Evolutionary conservation across 2,329 filamentous ascomycete genomes (phyloP).

Genomic region (Aspergillus aculeatus): DNA sequence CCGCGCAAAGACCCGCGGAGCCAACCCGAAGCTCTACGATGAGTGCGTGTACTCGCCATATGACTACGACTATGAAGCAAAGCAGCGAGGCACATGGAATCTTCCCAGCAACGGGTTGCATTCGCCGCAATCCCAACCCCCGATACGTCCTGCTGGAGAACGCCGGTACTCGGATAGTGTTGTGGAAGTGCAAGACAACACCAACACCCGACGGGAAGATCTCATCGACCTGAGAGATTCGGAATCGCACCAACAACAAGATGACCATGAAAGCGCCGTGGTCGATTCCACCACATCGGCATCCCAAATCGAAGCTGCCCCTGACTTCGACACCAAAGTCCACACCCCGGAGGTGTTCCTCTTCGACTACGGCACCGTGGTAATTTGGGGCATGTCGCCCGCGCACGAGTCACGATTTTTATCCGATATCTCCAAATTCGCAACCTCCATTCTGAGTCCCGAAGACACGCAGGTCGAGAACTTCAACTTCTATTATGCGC

Average conservation of each 20-base stretch:
- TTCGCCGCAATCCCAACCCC: constrained; percentile 22
- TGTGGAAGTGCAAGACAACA: constrained; percentile 64
- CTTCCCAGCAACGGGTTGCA: constrained; percentile 38
- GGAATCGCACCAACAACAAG: constrained; percentile 29
- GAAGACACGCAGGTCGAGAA: constrained; percentile 94
- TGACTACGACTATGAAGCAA: constrained; percentile 64
- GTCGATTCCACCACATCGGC: constrained; percentile 26
- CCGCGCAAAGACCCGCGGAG: constrained; percentile 70
- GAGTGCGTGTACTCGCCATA: constrained; percentile 98
- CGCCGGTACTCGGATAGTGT: constrained; percentile 68
- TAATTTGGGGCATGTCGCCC: constrained; percentile 97
- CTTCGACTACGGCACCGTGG: constrained; percentile 95
- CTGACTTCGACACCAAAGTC: constrained; percentile 81
- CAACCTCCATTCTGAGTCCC: constrained; percentile 80
- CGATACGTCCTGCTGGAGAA: constrained; percentile 49
- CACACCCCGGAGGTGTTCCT: constrained; percentile 94
- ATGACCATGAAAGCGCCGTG: constrained; percentile 25
- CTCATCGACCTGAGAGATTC: constrained; percentile 61
- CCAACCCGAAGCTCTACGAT: constrained; percentile 89
- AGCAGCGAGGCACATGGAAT: constrained; percentile 31
- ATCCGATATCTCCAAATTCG: constrained; percentile 92
- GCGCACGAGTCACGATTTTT: constrained; percentile 86
- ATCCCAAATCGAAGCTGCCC: constrained; percentile 29
- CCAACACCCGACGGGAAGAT: constrained; percentile 57
- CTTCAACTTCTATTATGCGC: constrained; percentile 99